phyloP scores from a whole-genome alignment of 176 grass and related monocot genomes.

The Hyparrhenia diplandra region DNA sequence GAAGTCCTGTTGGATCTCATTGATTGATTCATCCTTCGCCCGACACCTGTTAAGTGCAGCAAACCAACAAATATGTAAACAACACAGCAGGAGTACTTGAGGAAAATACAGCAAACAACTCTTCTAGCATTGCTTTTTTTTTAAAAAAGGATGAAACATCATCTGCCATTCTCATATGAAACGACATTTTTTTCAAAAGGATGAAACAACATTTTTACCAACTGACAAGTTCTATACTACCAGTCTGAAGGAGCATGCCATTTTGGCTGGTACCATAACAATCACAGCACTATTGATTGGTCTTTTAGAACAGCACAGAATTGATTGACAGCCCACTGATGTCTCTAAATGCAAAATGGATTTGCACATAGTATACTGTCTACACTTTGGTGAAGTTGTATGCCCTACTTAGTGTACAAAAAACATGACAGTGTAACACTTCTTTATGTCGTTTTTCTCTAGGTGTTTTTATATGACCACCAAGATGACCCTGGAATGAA shows the following conservation, averaged over 20 bases:
- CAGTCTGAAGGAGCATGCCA: not conserved
- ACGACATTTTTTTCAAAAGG: not conserved
- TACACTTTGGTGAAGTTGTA: not conserved
- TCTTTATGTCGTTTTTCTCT: not conserved
- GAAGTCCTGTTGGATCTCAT: conserved; percentile 62
- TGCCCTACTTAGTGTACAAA: not conserved
- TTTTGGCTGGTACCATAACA: not conserved
- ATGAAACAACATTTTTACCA: not conserved
- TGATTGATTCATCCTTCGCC: conserved; percentile 66
- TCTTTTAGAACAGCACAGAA: not conserved
- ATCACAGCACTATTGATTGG: not conserved
- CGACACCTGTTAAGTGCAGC: conserved; percentile 34
- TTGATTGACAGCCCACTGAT: not conserved
- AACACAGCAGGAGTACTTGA: not conserved
- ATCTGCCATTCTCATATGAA: not conserved
- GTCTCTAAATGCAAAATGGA: not conserved
- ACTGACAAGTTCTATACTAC: not conserved
- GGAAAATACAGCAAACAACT: not conserved
- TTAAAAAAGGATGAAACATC: too few relatives aligned
- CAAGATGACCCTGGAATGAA: not conserved
- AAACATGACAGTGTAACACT: not conserved
- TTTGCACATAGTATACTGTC: not conserved
- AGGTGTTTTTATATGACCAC: not conserved
- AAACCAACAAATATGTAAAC: conserved; percentile 8
- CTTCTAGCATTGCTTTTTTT: not conserved